phyloP scores from a whole-genome alignment of 73 alveolate genomes.

The Blepharisma stoltei region DNA sequence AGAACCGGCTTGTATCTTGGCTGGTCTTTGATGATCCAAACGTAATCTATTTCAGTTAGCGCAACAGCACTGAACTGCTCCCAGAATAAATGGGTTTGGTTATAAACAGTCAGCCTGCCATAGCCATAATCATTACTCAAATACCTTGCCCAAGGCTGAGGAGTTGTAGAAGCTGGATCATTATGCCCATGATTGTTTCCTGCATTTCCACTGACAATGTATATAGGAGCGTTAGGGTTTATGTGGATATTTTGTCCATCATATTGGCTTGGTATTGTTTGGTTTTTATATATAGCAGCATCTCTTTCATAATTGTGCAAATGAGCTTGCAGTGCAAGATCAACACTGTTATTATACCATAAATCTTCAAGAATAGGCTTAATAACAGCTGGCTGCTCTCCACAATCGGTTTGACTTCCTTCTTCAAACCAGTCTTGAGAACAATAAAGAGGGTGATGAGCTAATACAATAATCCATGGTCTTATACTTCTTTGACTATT shows the following conservation, averaged over 20 bases:
- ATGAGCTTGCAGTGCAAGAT: slow-evolving; percentile 12
- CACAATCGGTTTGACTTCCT: not conserved
- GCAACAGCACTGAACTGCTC: slow-evolving; percentile 13
- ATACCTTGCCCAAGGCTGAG: slow-evolving; percentile 17
- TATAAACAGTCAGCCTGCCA: slow-evolving; percentile 18
- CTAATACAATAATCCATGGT: slow-evolving; percentile 12
- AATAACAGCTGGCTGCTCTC: not conserved
- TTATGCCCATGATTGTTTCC: slow-evolving; percentile 22
- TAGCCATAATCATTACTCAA: slow-evolving; percentile 23
- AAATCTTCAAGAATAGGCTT: not conserved
- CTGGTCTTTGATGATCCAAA: slow-evolving; percentile 20
- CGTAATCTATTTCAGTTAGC: not conserved
- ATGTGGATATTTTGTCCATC: slow-evolving; percentile 15
- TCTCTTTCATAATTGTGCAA: slow-evolving; percentile 18
- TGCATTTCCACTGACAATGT: slow-evolving; percentile 17
- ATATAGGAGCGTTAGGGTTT: slow-evolving; percentile 17
- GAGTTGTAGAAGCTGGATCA: slow-evolving; percentile 27
- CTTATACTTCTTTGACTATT: not conserved
- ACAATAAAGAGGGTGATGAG: slow-evolving; percentile 20
- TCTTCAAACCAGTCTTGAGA: not conserved
- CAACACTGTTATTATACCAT: slow-evolving; percentile 6
- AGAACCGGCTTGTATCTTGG: not conserved
- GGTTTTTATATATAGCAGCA: slow-evolving; percentile 7
- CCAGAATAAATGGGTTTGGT: not conserved
- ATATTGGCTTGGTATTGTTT: not conserved